Evolutionary conservation across 2,329 filamentous ascomycete genomes (phyloP).

Genomic region (Sordariomycetes sp.): DNA sequence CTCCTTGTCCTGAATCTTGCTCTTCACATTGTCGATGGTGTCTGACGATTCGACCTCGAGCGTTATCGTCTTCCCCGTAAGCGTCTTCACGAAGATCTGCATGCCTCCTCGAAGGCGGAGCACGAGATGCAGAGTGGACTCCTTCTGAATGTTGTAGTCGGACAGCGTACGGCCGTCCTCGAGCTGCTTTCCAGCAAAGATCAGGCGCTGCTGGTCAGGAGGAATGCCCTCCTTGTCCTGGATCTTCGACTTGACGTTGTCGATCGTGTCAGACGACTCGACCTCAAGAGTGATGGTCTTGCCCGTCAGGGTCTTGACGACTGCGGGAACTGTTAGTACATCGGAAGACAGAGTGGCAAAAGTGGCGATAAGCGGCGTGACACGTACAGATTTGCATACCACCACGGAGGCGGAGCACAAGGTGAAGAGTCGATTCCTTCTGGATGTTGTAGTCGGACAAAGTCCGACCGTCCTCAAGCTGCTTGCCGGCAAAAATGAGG

Average conservation of each 20-base stretch:
- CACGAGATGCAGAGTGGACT: constrained; percentile 75
- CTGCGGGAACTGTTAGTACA: constrained; percentile 7
- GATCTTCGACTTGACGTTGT: constrained; percentile 95
- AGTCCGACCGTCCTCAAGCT: constrained; percentile 96
- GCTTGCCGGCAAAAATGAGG: constrained; percentile 98
- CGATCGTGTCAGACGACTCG: constrained; percentile 97
- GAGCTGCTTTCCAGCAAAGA: constrained; percentile 93
- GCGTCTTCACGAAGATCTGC: constrained; percentile 81
- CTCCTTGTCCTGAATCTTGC: constrained; percentile 88
- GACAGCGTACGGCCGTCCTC: constrained; percentile 86
- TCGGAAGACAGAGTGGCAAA: constrained; percentile 6
- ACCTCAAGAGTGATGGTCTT: constrained; percentile 99
- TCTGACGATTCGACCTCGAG: constrained; percentile 82
- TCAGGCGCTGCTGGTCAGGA: constrained; percentile 89
- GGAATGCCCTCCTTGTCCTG: constrained; percentile 97
- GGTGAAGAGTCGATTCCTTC: constrained; percentile 59
- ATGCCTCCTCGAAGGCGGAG: constrained; percentile 83
- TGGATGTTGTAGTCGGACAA: constrained; percentile 53
- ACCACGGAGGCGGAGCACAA: constrained; percentile 62
- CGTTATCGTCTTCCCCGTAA: constrained; percentile 91
- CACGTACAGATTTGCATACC: constrained; percentile 51
- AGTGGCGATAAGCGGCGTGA: constrained; percentile 22
- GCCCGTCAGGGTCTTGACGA: constrained; percentile 79
- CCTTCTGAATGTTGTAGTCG: constrained; percentile 96
- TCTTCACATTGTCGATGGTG: constrained; percentile 91